Evolutionary conservation across 225 moss, liverwort and hornwort species (phyloP), one percentile per base, ranked within the genome.

Genomic region (Sphagnum tenellum): DNA sequence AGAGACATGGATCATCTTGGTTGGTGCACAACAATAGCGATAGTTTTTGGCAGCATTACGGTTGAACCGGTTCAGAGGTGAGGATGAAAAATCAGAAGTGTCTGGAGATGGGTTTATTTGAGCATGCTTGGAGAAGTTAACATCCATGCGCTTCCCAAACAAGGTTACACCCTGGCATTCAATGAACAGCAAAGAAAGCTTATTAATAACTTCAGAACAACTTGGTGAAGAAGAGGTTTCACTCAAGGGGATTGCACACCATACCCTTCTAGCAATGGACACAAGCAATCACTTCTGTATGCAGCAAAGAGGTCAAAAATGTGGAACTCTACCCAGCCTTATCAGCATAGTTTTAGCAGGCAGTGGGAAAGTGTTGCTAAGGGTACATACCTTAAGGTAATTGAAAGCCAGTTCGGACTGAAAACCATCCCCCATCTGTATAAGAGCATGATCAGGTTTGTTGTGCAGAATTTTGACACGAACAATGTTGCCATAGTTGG

Each of bases 21-120:
- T 98, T 57, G 96, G 96, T 3, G 96, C 92, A 76, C 96, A 98
- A 77, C 96, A 98, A 73, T 98, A 98, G 13, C 96, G 92, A 69
- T 98, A 98, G 81, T 98, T 98, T 76, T 98, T 98, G 55, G 96
- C 92, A 7, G 96, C 96, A 76, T 98, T 98, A 9, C 96, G 92
- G 11, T 98, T 98, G 74, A 98, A 98, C 12, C 96, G 90, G 52
- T 98, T 98, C 60, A 98, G 89, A 55, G 92, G 83, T 55, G 96
- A 98, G 4, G 92, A 87, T 11, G 96, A 92, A 69, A 92, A 98
- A 73, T 98, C 96, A 62, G 88, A 88, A 60, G 92, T 98, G 77
- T 98, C 96, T 12, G 96, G 96, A 59, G 96, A 98, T 4, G 96
- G 96, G 72, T 98, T 98, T 72, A 98, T 98, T 80, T 98, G 92